phyloP scores from a whole-genome alignment of 164 flowering plant species.

The Stephania yunnanensis region DNA sequence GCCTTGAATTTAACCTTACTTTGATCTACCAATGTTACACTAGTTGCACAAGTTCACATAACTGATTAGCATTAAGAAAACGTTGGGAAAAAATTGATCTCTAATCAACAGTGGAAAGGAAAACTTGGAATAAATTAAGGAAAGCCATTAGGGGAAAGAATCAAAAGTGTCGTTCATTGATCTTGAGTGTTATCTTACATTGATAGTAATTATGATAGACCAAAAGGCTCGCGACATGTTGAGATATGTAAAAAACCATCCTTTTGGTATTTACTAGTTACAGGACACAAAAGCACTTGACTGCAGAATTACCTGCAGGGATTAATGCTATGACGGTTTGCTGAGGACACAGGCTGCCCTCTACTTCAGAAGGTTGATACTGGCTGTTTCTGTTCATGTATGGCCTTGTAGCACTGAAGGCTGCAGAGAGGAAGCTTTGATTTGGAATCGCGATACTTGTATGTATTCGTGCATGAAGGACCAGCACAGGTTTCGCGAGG shows the following conservation, averaged over 20 bases:
- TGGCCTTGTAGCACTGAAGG: slow-evolving; percentile 64
- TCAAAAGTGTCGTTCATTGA: too few species aligned
- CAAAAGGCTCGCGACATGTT: background rate
- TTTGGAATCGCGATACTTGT: slow-evolving; percentile 73
- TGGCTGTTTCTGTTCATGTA: slow-evolving; percentile 31
- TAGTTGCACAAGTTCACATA: too few species aligned
- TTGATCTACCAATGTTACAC: too few species aligned
- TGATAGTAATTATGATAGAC: background rate
- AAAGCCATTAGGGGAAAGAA: background rate
- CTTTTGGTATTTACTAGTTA: background rate
- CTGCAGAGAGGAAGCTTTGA: slow-evolving; percentile 74
- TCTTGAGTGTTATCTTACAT: background rate
- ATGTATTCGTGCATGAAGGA: slow-evolving; percentile 53
- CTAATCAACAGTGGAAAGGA: background rate
- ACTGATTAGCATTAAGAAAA: too few species aligned
- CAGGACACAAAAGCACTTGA: background rate
- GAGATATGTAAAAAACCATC: background rate
- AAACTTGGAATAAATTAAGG: background rate
- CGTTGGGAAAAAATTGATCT: too few species aligned
- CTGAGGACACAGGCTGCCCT: background rate
- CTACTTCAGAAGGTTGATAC: slow-evolving; percentile 28
- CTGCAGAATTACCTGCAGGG: background rate
- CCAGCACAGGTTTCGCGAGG: slow-evolving; percentile 76
- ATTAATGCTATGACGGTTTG: background rate
- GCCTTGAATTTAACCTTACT: too few species aligned